Evolutionary conservation across 495 filamentous ascomycete genomes (phyloP), one percentile per base, ranked within the genome.

Genomic region (Pyronema omphalodes): DNA sequence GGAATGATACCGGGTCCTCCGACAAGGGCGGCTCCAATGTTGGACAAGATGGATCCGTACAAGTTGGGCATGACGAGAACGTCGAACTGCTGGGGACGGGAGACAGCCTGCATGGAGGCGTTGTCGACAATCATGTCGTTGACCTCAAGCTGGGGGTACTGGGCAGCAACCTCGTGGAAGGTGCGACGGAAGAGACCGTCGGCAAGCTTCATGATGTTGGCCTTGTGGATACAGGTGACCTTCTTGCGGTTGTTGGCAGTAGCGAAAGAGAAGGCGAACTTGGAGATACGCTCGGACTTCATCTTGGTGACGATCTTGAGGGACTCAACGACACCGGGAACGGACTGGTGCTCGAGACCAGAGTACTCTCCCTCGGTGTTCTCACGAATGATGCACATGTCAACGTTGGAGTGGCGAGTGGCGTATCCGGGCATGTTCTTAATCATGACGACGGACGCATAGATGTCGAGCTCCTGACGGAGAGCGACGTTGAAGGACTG

Each of bases 121-220:
- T 98, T 98, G 71, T 98, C 91, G 62, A 98, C 93, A 67, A 98
- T 96, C 89, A 96, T 94, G 71, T 96, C 93, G 71, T 89, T 91
- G 54, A 82, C 80, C 74, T 93, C 85, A 55, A 98, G 73, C 35
- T 86, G 88, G 44, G 91, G 88, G 70, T 88, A 96, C 66, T 93
- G 83, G 71, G 88, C 82, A 48, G 87, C 86, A 59, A 93, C 80
- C 60, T 81, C 78, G 72, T 93, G 83, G 78, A 96, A 91, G 45
- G 91, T 98, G 70, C 82, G 86, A 66, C 91, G 83, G 82, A 98
- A 98, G 55, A 98, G 82, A 72, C 91, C 91, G 65, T 96, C 91
- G 70, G 88, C 89, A 50, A 98, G 76, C 77, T 98, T 96, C 91
- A 98, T 98, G 74, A 98, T 98, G 75, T 96, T 98, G 66, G 91